Conservation (phyloP, 1,139 yeast species). For the Petasospora fabianii region DNA sequence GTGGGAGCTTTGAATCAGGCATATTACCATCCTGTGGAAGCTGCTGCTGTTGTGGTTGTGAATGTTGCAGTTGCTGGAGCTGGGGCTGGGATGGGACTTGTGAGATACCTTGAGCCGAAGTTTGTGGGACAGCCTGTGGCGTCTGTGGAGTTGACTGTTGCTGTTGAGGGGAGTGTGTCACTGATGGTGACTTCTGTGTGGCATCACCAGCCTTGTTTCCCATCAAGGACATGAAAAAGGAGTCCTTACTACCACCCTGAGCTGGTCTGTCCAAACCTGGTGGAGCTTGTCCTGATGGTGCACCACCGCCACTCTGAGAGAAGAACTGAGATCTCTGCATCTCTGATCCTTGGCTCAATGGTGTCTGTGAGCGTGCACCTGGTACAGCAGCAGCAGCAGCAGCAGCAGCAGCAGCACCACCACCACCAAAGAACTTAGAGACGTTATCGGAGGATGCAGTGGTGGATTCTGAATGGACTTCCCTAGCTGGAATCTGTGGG, state of each 20-base stretch:
- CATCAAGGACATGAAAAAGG: constrained; percentile 52
- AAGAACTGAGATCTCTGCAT: constrained; percentile 20
- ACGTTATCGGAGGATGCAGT: constrained; percentile 12
- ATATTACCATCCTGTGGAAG: constrained; percentile 20
- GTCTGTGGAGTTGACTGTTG: constrained; percentile 11
- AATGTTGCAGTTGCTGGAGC: constrained; percentile 24
- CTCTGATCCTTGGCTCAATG: background rate
- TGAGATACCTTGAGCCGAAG: constrained; percentile 6
- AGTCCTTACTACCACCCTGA: constrained; percentile 36
- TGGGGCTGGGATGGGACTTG: constrained; percentile 10
- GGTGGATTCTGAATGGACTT: background rate
- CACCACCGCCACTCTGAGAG: too few species aligned
- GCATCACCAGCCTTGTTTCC: constrained; percentile 30
- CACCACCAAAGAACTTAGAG: constrained; percentile 23
- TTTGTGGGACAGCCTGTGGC: constrained; percentile 2
- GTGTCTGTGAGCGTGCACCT: constrained; percentile 1
- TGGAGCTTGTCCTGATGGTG: constrained; percentile 14
- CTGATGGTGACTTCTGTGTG: background rate
- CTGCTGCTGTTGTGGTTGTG: constrained; percentile 1
- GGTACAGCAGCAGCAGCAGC: constrained; percentile 5
- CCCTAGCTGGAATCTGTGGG: constrained; percentile 5
- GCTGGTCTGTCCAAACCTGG: constrained; percentile 17
- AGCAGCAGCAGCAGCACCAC: constrained; percentile 18
- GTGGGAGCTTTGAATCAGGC: too few species aligned
- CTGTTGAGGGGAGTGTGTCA: constrained; percentile 6